Conservation (phyloP, 2,329 filamentous ascomycete genomes). For the Sporothrix pallida region DNA sequence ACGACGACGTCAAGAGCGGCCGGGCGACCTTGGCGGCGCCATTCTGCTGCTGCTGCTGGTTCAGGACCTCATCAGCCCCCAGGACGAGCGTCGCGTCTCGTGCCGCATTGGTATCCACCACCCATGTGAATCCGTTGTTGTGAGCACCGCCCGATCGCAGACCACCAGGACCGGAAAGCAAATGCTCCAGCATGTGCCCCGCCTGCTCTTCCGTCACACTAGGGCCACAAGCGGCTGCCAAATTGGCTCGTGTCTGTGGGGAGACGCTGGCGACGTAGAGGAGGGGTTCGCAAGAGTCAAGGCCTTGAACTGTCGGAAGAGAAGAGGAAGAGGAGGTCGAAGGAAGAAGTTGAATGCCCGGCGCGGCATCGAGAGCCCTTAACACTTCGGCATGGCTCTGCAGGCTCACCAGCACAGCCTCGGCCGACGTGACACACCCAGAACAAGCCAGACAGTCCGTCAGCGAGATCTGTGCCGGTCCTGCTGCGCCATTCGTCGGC, state of each 20-base stretch:
- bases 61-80: constrained; percentile 72
- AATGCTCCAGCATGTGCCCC: constrained; percentile 79
- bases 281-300: constrained; percentile 68
- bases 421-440: constrained; percentile 94
- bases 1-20: constrained; percentile 82
- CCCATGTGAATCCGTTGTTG: constrained; percentile 82
- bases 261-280: constrained; percentile 92
- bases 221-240: constrained; percentile 81
- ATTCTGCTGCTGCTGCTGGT: constrained; percentile 41
- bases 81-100: constrained; percentile 83
- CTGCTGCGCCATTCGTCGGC: constrained; percentile 54
- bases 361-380: constrained; percentile 73
- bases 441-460: constrained; percentile 98
- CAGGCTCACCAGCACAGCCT: constrained; percentile 93
- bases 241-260: constrained; percentile 85
- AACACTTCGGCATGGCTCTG: constrained; percentile 95
- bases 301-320: constrained; percentile 45
- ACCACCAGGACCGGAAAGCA: constrained; percentile 73
- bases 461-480: constrained; percentile 88
- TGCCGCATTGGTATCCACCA: constrained; percentile 85
- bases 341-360: constrained; percentile 52
- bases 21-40: constrained; percentile 32
- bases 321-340: constrained; percentile 43
- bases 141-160: constrained; percentile 72
- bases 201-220: constrained; percentile 74